These are phyloP conservation scores for Diplodia scrobiculata DNA, from an alignment of 2,329 filamentous ascomycete species.

Conservation along the genomic window DNA sequence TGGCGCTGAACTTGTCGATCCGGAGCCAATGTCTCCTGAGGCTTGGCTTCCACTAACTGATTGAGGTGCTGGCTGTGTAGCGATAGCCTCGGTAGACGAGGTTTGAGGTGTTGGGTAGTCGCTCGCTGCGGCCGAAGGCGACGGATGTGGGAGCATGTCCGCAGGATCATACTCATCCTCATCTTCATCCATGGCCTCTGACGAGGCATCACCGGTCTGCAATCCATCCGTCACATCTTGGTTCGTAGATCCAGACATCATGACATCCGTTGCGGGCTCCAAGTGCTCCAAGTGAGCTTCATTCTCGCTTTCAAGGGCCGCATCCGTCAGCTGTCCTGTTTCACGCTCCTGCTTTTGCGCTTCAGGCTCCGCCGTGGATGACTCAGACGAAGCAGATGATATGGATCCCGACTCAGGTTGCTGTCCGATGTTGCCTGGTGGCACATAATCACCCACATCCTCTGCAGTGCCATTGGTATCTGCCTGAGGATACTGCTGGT, in stretches of 20 bases:
- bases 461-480: neutral
- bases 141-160: slow-evolving; percentile 35
- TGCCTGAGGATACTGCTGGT: neutral
- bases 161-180: slow-evolving; percentile 40
- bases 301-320: neutral
- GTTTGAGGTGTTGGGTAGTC: slow-evolving; percentile 10
- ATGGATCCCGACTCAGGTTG: slow-evolving; percentile 30
- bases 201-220: slow-evolving; percentile 31
- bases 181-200: slow-evolving; percentile 28
- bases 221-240: slow-evolving; percentile 32
- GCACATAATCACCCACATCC: slow-evolving; percentile 29
- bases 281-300: neutral
- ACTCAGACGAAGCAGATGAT: neutral
- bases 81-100: neutral
- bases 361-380: neutral
- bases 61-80: neutral
- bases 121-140: slow-evolving; percentile 21
- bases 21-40: neutral
- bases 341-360: neutral
- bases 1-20: slow-evolving; percentile 1
- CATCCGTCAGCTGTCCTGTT: neutral
- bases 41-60: neutral
- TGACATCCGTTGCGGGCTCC: neutral
- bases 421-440: slow-evolving; percentile 32
- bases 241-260: neutral